Base-by-base conservation (phyloP, 164 flowering plant genomes). In the Umbilicus rupestris region DNA sequence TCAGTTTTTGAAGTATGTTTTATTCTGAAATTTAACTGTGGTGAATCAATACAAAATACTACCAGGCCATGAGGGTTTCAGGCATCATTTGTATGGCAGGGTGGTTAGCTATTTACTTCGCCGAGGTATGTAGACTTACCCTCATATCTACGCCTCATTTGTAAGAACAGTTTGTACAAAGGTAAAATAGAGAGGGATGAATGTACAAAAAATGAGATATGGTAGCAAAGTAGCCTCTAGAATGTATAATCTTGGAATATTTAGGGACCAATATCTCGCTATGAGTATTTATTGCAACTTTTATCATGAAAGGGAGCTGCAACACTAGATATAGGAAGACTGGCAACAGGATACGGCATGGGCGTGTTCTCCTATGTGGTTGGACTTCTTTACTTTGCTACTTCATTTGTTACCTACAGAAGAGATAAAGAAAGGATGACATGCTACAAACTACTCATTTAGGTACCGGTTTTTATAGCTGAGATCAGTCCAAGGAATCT, bases 381-480 rank as follows among this genome's bases (percentile, higher is more conserved):
- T 55, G 16, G 33, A 28, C 11, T 14, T 55, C 19, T 55, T 28
- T n/a, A 26, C 16, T 7, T 7, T 52, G n/a, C n/a, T n/a, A 20
- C 17, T 52, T 52, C 31, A 2, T 9, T 26, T 12, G 28, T 55
- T 24, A 22, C 15, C 15, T 22, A 22, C 20, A n/a, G n/a, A n/a
- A 0, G 58, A 20, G 22, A 8, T 49, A 52, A 2, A 26, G 9
- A 20, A 42, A 7, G 33, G 3, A 14, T 28, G 33, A 28, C 60
- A 8, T 30, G 12, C 26, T 2, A 57, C 58, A 12, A 20, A 26
- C 26, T 37, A 44, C 19, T 14, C n/a, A 7, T 63, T 60, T 42
- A 87, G 92, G 89, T 85, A 70, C 89, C 92, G 0, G 80, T 84
- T 11, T 87, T 77, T 65, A 81, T 85, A 69, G 89, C 92, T 57